phyloP scores from a whole-genome alignment of 2,329 filamentous ascomycete species.

The Mycosphaerella sp. region DNA sequence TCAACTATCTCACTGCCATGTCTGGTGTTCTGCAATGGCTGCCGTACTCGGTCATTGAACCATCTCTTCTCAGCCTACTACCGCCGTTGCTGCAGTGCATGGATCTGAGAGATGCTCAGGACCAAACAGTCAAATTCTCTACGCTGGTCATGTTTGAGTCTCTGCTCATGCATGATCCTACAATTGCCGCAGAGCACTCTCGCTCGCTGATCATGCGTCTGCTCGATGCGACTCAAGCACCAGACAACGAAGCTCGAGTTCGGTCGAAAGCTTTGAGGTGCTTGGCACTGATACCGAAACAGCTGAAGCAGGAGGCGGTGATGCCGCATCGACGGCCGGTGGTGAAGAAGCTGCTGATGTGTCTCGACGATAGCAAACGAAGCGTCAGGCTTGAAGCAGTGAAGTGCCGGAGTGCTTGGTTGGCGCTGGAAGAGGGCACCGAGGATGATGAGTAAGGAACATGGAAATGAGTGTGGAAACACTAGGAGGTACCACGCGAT shows the following conservation, averaged over 20 bases:
- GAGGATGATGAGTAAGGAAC: slow-evolving; percentile 44
- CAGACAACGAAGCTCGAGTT: slow-evolving; percentile 37
- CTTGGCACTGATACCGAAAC: slow-evolving; percentile 43
- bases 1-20: slow-evolving; percentile 57
- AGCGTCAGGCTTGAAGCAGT: slow-evolving; percentile 58
- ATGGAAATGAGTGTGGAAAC: background rate
- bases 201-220: slow-evolving; percentile 52
- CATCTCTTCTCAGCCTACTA: slow-evolving; percentile 51
- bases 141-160: slow-evolving; percentile 54
- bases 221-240: slow-evolving; percentile 38
- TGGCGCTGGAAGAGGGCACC: slow-evolving; percentile 51
- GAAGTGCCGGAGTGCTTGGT: slow-evolving; percentile 54
- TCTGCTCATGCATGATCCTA: slow-evolving; percentile 52
- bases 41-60: slow-evolving; percentile 53
- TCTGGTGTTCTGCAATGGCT: slow-evolving; percentile 56
- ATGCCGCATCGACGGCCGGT: slow-evolving; percentile 53
- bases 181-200: slow-evolving; percentile 49
- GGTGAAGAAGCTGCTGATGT: slow-evolving; percentile 47
- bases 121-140: slow-evolving; percentile 51
- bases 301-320: slow-evolving; percentile 46
- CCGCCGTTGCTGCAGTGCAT: slow-evolving; percentile 58
- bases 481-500: background rate
- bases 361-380: slow-evolving; percentile 58
- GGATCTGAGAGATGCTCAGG: slow-evolving; percentile 41
- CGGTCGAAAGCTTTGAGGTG: slow-evolving; percentile 45